Percentiles rank a stretch among this genome's conserved stretches.
Conservation (phyloP, 768 basidiomycete species). For the Russula sp. region DNA sequence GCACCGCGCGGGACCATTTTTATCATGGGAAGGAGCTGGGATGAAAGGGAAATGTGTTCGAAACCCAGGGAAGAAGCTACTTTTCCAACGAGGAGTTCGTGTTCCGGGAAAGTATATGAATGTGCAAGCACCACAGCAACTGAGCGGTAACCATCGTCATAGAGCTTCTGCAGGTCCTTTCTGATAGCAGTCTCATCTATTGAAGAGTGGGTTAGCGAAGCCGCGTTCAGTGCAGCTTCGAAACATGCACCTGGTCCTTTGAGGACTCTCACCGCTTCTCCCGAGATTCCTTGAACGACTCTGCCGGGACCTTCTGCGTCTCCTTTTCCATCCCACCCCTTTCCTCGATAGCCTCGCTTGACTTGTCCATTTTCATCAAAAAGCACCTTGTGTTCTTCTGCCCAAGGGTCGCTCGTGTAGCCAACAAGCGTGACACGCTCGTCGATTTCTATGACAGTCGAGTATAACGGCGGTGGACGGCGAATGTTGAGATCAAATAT, state of each 20-base stretch:
- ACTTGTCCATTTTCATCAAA: constrained; percentile 72
- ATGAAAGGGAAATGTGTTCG: constrained; percentile 81
- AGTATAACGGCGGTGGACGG: constrained; percentile 70
- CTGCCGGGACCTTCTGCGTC: constrained; percentile 75
- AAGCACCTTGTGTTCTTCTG: constrained; percentile 66
- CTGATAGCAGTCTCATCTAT: constrained; percentile 50
- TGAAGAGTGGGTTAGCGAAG: constrained; percentile 5
- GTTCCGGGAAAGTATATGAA: constrained; percentile 87
- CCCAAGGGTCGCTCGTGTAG: constrained; percentile 83
- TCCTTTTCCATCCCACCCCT: constrained; percentile 66
- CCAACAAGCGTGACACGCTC: constrained; percentile 94
- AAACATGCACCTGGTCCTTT: constrained; percentile 54
- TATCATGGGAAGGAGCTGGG: constrained; percentile 88
- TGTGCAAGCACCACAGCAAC: constrained; percentile 87
- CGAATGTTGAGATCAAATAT: constrained; percentile 95
- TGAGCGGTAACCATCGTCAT: constrained; percentile 78
- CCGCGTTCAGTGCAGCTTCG: constrained; percentile 1
- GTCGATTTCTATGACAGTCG: constrained; percentile 67
- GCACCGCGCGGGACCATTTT: constrained; percentile 92
- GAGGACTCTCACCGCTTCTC: constrained; percentile 83
- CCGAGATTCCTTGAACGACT: constrained; percentile 75
- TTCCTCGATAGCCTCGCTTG: constrained; percentile 62
- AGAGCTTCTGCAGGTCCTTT: constrained; percentile 61
- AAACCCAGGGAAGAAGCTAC: constrained; percentile 83
- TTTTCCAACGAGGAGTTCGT: constrained; percentile 67